Evolutionary conservation across 2,329 filamentous ascomycete species (phyloP).

Genomic region (Scorias spongiosa): DNA sequence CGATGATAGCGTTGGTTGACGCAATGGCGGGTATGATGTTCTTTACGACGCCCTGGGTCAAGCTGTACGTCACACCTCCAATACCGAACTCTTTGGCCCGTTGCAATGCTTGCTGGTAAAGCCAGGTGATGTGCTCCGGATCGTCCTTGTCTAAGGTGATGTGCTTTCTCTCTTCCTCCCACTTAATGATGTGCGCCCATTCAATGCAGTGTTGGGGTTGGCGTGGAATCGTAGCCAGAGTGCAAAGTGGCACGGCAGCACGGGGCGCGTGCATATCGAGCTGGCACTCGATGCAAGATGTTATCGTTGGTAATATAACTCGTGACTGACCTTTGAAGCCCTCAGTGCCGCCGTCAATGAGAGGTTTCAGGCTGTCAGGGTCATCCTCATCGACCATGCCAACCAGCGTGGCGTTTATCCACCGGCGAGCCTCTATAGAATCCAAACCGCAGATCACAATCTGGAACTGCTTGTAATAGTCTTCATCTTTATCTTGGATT

Average conservation of each 20-base stretch:
- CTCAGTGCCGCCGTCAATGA: constrained; percentile 94
- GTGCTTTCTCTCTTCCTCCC: constrained; percentile 59
- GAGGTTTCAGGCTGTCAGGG: constrained; percentile 73
- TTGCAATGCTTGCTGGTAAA: constrained; percentile 68
- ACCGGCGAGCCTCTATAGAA: constrained; percentile 91
- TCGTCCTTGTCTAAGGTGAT: constrained; percentile 86
- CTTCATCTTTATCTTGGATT: constrained; percentile 93
- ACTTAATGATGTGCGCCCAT: constrained; percentile 97
- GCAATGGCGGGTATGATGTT: constrained; percentile 99
- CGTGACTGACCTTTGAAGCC: constrained; percentile 95
- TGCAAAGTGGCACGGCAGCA: constrained; percentile 91
- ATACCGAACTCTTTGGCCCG: constrained; percentile 85
- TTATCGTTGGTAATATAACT: constrained; percentile 81
- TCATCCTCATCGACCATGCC: constrained; percentile 76
- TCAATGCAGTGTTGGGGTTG: constrained; percentile 97
- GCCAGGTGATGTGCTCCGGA: constrained; percentile 92
- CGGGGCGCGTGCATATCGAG: constrained; percentile 97
- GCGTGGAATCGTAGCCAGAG: constrained; percentile 85
- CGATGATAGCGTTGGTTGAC: constrained; percentile 92
- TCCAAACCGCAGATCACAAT: constrained; percentile 88
- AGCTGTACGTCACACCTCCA: constrained; percentile 77
- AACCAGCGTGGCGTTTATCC: constrained; percentile 92
- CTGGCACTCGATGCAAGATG: constrained; percentile 95
- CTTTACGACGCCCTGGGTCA: constrained; percentile 95
- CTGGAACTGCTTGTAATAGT: constrained; percentile 95